Evolutionary conservation across 257 asterid genomes (phyloP), one percentile per base, ranked within the genome.

Genomic region (Plantago major): DNA sequence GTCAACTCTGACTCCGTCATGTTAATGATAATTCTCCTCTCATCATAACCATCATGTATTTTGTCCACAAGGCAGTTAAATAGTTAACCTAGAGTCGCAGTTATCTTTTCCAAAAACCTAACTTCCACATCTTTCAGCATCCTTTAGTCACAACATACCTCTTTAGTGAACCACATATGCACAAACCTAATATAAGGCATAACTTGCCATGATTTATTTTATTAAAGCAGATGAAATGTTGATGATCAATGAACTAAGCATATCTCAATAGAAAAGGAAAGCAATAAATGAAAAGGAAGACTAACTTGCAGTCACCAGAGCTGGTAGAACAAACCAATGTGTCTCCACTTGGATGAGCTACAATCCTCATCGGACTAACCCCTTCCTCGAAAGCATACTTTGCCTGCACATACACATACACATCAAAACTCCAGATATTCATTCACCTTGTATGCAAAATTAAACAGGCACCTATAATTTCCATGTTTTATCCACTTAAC

Each of bases 261-360:
- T 4, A 33, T 33, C 40, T 33, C 7, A 33, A 33, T 33, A 33
- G 3, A 33, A 33, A 5, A 33, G 5, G 40, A 7, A 37, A 38
- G 0, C 13, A 58, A 19, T n/a, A 58, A 30, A 3, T 1, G 8
- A 45, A 28, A 14, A 46, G 9, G n/a, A 57, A 33, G 7, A 78
- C 88, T 65, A 63, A 93, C 97, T 79, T 93, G 99, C 97, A 87
- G 76, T 93, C 96, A 64, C 92, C 95, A n/a, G 80, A 52, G 67
- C 84, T 83, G 46, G 95, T 85, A 46, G 97, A 90, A 72, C 94
- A 89, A 70, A 89, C 95, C 12, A 93, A 66, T 49, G 74, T 87
- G 55, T 89, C 95, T 37, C 96, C 97, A 62, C 84, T 73, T 0
- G 96, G 96, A 72, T 89, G 99, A 68, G 81, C 92, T 6, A 90